These are phyloP conservation scores for Elaeis oleifera DNA, from an alignment of 202 grass and related monocot species.

Conservation along the genomic window DNA sequence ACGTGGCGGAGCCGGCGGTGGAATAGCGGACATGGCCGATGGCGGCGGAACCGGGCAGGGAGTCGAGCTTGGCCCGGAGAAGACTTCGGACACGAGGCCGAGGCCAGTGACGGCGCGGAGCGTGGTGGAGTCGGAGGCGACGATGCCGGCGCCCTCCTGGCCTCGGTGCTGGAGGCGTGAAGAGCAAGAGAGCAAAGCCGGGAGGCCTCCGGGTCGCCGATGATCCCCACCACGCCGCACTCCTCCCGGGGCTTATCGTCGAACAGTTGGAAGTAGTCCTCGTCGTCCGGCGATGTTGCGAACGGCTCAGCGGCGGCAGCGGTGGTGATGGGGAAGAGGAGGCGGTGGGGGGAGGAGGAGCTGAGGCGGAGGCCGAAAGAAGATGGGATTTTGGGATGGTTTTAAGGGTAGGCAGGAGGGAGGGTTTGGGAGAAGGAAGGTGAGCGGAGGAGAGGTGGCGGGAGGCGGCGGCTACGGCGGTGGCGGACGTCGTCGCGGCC, in stretches of 20 bases:
- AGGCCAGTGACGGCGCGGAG: constrained; percentile 54
- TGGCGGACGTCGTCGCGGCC: constrained; percentile 22
- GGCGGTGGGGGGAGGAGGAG: constrained; percentile 22
- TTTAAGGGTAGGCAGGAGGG: background rate
- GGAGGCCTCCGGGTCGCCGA: constrained; percentile 67
- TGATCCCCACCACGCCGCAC: constrained; percentile 84
- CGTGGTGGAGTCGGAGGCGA: constrained; percentile 25
- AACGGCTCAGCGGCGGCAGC: constrained; percentile 30
- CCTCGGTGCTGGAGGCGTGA: constrained; percentile 91
- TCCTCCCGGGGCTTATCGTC: constrained; percentile 88
- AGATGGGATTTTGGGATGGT: background rate
- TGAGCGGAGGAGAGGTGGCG: background rate
- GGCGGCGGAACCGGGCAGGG: constrained; percentile 48
- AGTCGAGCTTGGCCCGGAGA: constrained; percentile 38
- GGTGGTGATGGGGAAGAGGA: background rate
- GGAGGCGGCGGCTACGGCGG: constrained; percentile 19
- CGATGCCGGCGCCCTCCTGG: constrained; percentile 88
- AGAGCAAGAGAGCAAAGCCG: constrained; percentile 67
- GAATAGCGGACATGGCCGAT: constrained; percentile 86
- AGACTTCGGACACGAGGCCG: constrained; percentile 73
- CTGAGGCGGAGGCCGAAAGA: constrained; percentile 11
- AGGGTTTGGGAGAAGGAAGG: background rate
- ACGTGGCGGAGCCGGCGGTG: constrained; percentile 42
- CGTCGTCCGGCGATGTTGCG: background rate
- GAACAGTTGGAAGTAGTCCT: background rate